Evolutionary conservation across 495 filamentous ascomycete genomes (phyloP), one percentile per base, ranked within the genome.

Genomic region (Penicillium lividum): DNA sequence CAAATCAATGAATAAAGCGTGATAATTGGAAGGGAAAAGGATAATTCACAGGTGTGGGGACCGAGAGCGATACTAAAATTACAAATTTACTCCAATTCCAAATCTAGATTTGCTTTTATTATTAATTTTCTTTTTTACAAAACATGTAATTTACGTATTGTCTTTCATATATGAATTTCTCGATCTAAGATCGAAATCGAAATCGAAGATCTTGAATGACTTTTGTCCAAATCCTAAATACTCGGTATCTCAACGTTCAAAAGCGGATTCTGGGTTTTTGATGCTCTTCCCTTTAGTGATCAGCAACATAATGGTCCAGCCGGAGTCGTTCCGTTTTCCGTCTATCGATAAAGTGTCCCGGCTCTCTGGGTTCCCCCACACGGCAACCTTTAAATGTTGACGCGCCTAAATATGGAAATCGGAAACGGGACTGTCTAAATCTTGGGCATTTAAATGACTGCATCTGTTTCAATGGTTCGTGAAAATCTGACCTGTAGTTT

Each of bases 291-390:
- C 33, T 36, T 22, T 22, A 51, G 30, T 25, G 9, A 40, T 40
- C 38, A 40, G 38, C 38, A 40, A n/a, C 33, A 11, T 25, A 10
- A 27, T 29, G 33, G 34, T 51, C 64, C 57, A 63, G 60, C 60
- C 58, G 64, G 58, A 64, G 59, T 54, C 34, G 16, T 60, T 61
- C 64, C 58, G 49, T 47, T 42, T 60, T 61, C 64, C 58, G 49
- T 47, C 46, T 59, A 61, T 63, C 54, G 53, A 38, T 43, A 45
- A 44, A 47, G 48, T 10, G 54, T 50, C 58, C 58, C 54, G 49
- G 22, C n/a, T 45, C 48, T 40, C 45, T 30, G 59, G 59, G 55
- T 53, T 61, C 56, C 59, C 56, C 62, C 38, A 47, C 45, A 58
- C 34, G 51, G 33, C 16, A 28, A 13, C 18, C 36, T 27, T 46